Base-by-base conservation (phyloP, 2,329 filamentous ascomycete species). In the Pezicula radicicola region DNA sequence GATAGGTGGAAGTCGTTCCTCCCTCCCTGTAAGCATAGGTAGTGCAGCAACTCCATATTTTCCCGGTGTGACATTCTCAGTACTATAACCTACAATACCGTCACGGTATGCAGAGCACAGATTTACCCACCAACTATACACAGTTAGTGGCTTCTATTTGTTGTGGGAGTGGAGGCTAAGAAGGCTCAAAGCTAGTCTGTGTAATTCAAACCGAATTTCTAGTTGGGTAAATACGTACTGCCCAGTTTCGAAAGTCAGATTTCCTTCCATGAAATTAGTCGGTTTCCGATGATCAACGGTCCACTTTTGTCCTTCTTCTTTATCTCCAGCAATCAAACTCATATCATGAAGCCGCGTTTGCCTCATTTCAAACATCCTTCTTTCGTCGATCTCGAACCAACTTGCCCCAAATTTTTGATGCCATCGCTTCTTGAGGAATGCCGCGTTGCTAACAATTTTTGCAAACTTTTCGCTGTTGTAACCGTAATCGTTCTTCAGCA, bases 51-150 rank as follows among this genome's bases (percentile, higher is more conserved):
- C 13, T 12, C 72, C 72, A 54, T 78, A 78, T 35, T 68, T 66
- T 4, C 74, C 74, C 52, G 68, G 73, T 7, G 76, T 77, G 0
- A 75, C 70, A 13, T 54, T 72, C 57, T 80, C 76, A 3, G 63
- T 54, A n/a, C 70, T 68, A 48, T 66, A 72, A 15, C 68, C 70
- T 8, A 80, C 72, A 28, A 82, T 76, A 21, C 79, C 78, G 55
- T 82, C 79, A 27, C 76, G 72, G 51, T 76, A 69, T 3, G 78
- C 79, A 56, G 78, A 81, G 27, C 76, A 74, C 36, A 81, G 66
- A 49, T 78, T 77, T 30, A 79, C 62, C 78, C 79, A 83, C 79
- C 75, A 83, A 53, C 79, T 81, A 50, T 19, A 5, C 9, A 6
- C 6, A 7, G 47, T 66, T 46, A 64, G 63, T 44, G 48, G 49